Conservation (phyloP, 2,329 filamentous ascomycete species). For the Trichoderma atrobrunneum region DNA sequence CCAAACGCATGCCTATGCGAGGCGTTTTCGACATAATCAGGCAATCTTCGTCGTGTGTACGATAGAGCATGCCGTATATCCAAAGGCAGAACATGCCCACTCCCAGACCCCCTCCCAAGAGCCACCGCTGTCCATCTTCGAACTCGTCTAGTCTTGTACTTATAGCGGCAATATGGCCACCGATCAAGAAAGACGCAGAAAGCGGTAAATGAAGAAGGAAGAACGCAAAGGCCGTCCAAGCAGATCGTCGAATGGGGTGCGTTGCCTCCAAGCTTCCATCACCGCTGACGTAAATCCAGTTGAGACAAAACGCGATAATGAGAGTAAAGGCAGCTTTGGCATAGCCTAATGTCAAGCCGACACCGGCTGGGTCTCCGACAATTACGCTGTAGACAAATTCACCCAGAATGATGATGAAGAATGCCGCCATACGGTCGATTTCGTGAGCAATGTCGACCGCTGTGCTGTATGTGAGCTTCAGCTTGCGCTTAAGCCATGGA, state of each 20-base stretch:
- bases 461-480: constrained; percentile 44
- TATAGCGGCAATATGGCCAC: constrained; percentile 44
- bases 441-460: constrained; percentile 50
- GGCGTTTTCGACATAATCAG: constrained; percentile 35
- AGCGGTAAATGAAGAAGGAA: constrained; percentile 45
- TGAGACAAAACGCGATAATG: constrained; percentile 48
- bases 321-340: constrained; percentile 47
- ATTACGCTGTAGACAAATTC: constrained; percentile 50
- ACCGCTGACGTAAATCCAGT: constrained; percentile 49
- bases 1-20: constrained; percentile 36
- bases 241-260: constrained; percentile 45
- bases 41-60: constrained; percentile 36
- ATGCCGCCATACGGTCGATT: constrained; percentile 48
- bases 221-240: constrained; percentile 45
- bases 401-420: constrained; percentile 52
- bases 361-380: constrained; percentile 45
- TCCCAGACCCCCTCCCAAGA: constrained; percentile 46
- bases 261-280: constrained; percentile 43
- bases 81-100: constrained; percentile 45
- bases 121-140: constrained; percentile 44
- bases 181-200: constrained; percentile 45
- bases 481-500: constrained; percentile 42
- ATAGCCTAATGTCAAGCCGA: constrained; percentile 43
- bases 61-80: constrained; percentile 41
- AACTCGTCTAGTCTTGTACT: constrained; percentile 40